Evolutionary conservation across 768 basidiomycete genomes (phyloP).

Genomic region (Tricholoma furcatifolium): DNA sequence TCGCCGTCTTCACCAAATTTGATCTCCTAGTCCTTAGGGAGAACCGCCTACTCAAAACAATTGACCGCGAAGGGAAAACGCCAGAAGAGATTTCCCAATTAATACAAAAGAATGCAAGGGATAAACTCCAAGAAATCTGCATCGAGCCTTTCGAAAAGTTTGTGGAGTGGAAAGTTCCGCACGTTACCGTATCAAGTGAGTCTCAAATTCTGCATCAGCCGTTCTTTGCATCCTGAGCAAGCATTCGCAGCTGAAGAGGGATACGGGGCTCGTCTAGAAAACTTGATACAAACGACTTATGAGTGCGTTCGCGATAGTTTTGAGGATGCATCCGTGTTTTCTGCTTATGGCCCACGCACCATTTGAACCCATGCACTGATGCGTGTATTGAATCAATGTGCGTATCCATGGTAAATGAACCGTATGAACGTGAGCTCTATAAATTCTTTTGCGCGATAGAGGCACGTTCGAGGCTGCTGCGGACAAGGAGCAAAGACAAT

Average conservation of each 20-base stretch:
- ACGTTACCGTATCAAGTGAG: slow-evolving; percentile 13
- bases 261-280: slow-evolving; percentile 6
- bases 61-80: neutral
- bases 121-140: neutral
- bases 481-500: too few relatives aligned
- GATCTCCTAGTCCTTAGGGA: slow-evolving; percentile 20
- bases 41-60: slow-evolving; percentile 4
- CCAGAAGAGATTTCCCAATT: neutral
- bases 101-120: neutral
- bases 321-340: slow-evolving; percentile 17
- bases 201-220: neutral
- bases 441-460: too few relatives aligned
- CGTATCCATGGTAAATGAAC: too few relatives aligned
- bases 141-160: slow-evolving; percentile 8
- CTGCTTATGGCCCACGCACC: too few relatives aligned
- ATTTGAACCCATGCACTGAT: too few relatives aligned
- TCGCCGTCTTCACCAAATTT: slow-evolving; percentile 34
- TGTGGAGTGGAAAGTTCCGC: slow-evolving; percentile 5
- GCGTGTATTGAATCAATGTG: too few relatives aligned
- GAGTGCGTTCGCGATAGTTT: slow-evolving; percentile 13
- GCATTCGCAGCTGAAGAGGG: slow-evolving; percentile 3
- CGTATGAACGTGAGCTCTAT: too few relatives aligned
- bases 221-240: neutral
- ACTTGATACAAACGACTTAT: slow-evolving; percentile 13
- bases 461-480: too few relatives aligned